Percentiles rank a stretch among this genome's conserved stretches.
phyloP scores from a whole-genome alignment of 176 grass and related monocot genomes.

The Rhynchospora pubera region DNA sequence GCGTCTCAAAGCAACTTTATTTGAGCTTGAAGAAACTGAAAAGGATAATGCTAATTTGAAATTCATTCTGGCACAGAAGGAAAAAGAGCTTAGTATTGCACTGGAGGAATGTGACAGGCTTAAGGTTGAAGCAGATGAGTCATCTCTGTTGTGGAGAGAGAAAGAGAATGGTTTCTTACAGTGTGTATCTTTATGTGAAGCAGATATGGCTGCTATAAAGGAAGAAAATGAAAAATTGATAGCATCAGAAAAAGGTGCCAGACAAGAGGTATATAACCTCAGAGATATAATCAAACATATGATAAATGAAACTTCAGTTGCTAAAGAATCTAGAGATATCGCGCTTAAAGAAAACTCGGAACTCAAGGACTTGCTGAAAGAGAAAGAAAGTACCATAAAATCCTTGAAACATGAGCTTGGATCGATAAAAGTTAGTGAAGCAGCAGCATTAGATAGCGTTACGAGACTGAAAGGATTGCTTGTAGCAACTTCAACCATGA shows the following conservation, averaged over 20 bases:
- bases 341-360: slow-evolving; percentile 40
- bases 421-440: slow-evolving; percentile 53
- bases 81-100: slow-evolving; percentile 34
- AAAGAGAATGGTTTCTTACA: slow-evolving; percentile 81
- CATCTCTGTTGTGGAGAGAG: slow-evolving; percentile 38
- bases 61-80: slow-evolving; percentile 32
- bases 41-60: slow-evolving; percentile 47
- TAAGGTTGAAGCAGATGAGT: slow-evolving; percentile 56
- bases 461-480: slow-evolving; percentile 71
- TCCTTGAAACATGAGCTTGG: slow-evolving; percentile 55
- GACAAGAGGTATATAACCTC: slow-evolving; percentile 66
- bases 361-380: slow-evolving; percentile 40
- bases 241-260: slow-evolving; percentile 44
- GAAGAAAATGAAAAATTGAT: slow-evolving; percentile 47
- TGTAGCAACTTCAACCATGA: slow-evolving; percentile 36
- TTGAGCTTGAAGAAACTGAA: slow-evolving; percentile 43
- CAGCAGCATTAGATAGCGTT: slow-evolving; percentile 59
- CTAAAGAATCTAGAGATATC: slow-evolving; percentile 71
- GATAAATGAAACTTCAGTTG: slow-evolving; percentile 53
- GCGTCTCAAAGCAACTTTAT: slow-evolving; percentile 35
- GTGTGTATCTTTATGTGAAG: slow-evolving; percentile 57
- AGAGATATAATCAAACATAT: slow-evolving; percentile 86
- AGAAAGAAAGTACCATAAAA: slow-evolving; percentile 55
- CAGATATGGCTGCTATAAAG: slow-evolving; percentile 31
- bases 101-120: slow-evolving; percentile 42